phyloP scores from a whole-genome alignment of 257 asterid species.

The Haberlea rhodopensis region DNA sequence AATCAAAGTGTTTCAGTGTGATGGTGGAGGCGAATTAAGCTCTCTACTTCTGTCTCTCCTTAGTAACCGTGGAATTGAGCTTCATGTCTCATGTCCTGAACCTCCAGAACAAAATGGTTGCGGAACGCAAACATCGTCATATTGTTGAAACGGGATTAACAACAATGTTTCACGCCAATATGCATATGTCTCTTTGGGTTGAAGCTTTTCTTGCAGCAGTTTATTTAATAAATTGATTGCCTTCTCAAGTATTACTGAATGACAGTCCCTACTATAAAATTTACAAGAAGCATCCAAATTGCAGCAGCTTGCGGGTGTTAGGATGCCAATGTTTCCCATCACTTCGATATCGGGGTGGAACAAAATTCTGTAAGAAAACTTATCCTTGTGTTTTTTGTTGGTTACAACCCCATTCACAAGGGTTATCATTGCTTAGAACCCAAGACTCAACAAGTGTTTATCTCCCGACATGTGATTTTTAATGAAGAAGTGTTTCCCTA shows the following conservation, averaged over 20 bases:
- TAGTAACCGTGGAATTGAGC: background rate
- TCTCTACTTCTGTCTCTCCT: background rate
- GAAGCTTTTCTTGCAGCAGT: background rate
- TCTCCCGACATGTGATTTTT: background rate
- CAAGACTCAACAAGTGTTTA: background rate
- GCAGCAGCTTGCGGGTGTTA: conserved; percentile 6
- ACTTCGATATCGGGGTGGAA: background rate
- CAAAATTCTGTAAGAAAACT: background rate
- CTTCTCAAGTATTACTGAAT: background rate
- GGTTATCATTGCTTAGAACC: background rate
- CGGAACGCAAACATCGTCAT: background rate
- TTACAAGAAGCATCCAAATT: background rate
- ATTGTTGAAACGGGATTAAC: conserved; percentile 13
- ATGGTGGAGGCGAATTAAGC: background rate
- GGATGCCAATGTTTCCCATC: conserved; percentile 15
- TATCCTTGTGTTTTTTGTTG: conserved; percentile 17
- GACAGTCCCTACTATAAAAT: background rate
- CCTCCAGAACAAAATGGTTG: conserved; percentile 7
- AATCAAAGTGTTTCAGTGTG: background rate
- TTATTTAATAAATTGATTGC: background rate
- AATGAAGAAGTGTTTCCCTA: background rate
- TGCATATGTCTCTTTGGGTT: background rate
- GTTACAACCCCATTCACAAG: background rate
- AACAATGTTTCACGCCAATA: conserved; percentile 3
- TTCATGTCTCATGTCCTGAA: background rate